Evolutionary conservation across 768 basidiomycete genomes (phyloP).

Genomic region (Mycena alexandri): DNA sequence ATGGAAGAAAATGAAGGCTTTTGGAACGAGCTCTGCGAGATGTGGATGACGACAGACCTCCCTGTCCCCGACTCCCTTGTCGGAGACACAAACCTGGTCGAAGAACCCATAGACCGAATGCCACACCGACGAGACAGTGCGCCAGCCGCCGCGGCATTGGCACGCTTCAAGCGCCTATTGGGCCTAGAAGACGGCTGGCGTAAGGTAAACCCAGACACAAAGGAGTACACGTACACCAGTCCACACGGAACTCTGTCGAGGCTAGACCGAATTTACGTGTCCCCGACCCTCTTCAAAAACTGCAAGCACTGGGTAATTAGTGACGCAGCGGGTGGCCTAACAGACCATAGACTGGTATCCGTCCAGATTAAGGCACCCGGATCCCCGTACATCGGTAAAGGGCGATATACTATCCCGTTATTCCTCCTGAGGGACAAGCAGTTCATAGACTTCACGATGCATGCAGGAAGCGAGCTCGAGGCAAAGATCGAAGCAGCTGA

Average conservation of each 20-base stretch:
- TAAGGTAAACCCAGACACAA: constrained; percentile 15
- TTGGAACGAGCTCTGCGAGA: neutral
- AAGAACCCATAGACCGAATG: too few species aligned
- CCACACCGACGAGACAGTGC: neutral
- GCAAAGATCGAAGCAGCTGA: neutral
- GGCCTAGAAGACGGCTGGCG: too few species aligned
- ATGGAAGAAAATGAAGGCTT: constrained; percentile 2
- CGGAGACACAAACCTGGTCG: too few species aligned
- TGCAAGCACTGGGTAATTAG: constrained; percentile 23
- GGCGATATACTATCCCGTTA: too few species aligned
- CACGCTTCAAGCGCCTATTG: constrained; percentile 2
- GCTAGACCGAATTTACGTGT: constrained; percentile 30
- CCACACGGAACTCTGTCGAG: constrained; percentile 16
- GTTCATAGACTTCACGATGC: constrained; percentile 5
- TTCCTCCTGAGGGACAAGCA: too few species aligned
- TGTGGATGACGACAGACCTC: too few species aligned
- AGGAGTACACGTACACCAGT: constrained; percentile 27
- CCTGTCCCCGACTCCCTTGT: too few species aligned
- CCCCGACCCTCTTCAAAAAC: constrained; percentile 5
- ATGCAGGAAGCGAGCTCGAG: neutral
- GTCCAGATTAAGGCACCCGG: too few species aligned
- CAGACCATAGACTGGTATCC: too few species aligned
- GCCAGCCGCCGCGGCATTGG: constrained; percentile 7
- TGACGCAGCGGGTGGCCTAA: too few species aligned
- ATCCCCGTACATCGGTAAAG: too few species aligned